Conservation (phyloP, 1,284 basidiomycete genomes). For the Moesziomyces globuligerus region DNA sequence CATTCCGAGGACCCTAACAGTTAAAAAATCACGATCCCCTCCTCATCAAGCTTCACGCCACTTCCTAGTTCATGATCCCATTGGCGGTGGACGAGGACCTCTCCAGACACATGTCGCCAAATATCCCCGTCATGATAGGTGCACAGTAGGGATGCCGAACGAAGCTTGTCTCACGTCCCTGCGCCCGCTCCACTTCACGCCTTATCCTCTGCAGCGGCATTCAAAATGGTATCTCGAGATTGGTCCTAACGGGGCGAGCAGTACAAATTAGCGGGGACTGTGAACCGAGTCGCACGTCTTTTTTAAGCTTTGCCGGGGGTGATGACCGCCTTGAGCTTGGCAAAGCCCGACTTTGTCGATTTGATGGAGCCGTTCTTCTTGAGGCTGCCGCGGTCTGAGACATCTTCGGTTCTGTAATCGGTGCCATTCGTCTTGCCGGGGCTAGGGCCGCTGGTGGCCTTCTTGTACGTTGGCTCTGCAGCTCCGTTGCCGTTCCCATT, state of each 20-base stretch:
- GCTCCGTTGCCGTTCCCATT: conserved; percentile 23
- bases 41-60: no score
- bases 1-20: no score
- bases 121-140: no score
- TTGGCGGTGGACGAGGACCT: no score
- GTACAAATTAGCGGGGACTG: conserved; percentile 1
- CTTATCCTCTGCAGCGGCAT: no score
- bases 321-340: conserved; percentile 45
- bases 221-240: not conserved
- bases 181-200: no score
- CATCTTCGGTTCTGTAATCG: conserved; percentile 35
- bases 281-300: not conserved
- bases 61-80: no score
- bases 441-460: conserved; percentile 4
- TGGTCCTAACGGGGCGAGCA: no score
- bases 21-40: no score
- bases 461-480: conserved; percentile 9
- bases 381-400: conserved; percentile 13
- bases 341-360: conserved; percentile 27
- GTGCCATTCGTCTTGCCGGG: conserved; percentile 16
- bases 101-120: not conserved
- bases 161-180: no score
- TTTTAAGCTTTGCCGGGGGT: conserved; percentile 26
- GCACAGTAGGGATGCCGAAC: no score
- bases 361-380: conserved; percentile 39